phyloP scores from a whole-genome alignment of 805 yeast species.

The Yamadazyma laniorum region DNA sequence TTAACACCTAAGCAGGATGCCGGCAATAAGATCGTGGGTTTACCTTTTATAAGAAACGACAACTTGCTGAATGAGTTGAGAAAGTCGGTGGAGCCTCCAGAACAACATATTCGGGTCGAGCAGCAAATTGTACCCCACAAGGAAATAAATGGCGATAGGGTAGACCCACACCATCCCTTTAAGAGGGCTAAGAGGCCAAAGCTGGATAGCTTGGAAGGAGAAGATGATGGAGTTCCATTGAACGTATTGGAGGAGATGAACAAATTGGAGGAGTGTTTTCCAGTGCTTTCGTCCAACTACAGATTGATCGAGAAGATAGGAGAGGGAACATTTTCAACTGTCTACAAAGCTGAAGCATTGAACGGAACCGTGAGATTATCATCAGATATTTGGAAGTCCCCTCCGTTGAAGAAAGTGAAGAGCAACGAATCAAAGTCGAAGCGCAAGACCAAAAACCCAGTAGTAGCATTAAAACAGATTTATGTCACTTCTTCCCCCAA shows the following conservation, averaged over 20 bases:
- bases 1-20: neutral
- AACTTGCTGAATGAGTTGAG: constrained; percentile 14
- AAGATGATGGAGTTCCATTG: constrained; percentile 48
- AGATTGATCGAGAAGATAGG: constrained; percentile 58
- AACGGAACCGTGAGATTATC: constrained; percentile 38
- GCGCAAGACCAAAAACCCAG: constrained; percentile 32
- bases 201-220: constrained; percentile 14
- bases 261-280: constrained; percentile 52
- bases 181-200: neutral
- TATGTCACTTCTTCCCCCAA: constrained; percentile 95
- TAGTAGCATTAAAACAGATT: constrained; percentile 88
- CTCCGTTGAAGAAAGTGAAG: constrained; percentile 33
- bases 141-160: constrained; percentile 2
- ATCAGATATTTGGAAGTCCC: constrained; percentile 44
- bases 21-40: neutral
- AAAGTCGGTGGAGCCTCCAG: neutral
- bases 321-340: constrained; percentile 65
- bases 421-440: constrained; percentile 9
- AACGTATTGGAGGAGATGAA: constrained; percentile 60
- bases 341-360: constrained; percentile 58
- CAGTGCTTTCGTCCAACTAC: constrained; percentile 48
- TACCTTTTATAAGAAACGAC: constrained; percentile 18
- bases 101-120: neutral
- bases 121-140: neutral
- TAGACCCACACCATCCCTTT: neutral